Evolutionary conservation across 495 filamentous ascomycete species (phyloP), one percentile per base, ranked within the genome.

Genomic region (Penicillium taxi): DNA sequence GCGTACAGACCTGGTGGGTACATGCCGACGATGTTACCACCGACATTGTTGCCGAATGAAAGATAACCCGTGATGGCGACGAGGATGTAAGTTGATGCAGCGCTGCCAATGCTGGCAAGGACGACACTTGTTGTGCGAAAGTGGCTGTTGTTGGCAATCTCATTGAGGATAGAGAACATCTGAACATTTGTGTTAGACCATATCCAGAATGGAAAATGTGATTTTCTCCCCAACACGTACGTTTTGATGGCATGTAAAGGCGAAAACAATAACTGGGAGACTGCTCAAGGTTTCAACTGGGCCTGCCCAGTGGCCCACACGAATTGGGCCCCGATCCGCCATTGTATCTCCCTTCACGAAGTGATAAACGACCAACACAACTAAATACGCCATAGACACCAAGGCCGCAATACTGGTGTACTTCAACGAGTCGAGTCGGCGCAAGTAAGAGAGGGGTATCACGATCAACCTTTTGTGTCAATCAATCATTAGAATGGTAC

Each of bases 101-200:
- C 81, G 23, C 78, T 75, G 14, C 91, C 93, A 44, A 90, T 91
- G 44, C 86, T 93, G 12, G 82, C 71, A 41, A 75, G 59, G 12
- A 96, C 81, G 17, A 98, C 90, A 16, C 65, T 67, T 2, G 88
- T 84, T 5, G 90, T 84, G 37, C 84, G 83, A 45, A 71, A 78
- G 19, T 85, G 86, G 11, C 83, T 84, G 54, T 87, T 88, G 57
- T 94, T 81, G 35, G 69, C 62, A 48, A 96, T 89, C 65, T 98
- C 93, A 46, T 98, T 98, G 20, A 98, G 63, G 43, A 98, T 90
- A 1, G 93, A 94, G 53, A 98, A 98, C 91, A 98, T 98, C 88
- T 94, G 47, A 9, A 3, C 22, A 9, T 30, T 24, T n/a, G 41
- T 55, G 48, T 46, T 35, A 9, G 32, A 26, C 14, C 18, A 16